Evolutionary conservation across 2,329 filamentous ascomycete genomes (phyloP).

Genomic region (Colletotrichum theobromicola): DNA sequence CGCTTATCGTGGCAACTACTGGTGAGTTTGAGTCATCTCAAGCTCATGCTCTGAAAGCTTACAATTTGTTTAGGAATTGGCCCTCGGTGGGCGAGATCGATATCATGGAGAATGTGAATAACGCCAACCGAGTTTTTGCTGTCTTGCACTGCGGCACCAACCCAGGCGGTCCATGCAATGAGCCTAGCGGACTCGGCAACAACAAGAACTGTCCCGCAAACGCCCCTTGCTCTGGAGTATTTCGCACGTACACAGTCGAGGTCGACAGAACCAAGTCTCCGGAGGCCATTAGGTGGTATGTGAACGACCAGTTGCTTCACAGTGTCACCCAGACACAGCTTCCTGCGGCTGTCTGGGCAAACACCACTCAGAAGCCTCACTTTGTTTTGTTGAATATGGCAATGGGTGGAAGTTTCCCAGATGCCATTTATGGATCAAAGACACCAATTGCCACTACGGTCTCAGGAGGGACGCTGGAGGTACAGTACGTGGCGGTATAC

Average conservation of each 20-base stretch:
- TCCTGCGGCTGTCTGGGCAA: conserved; percentile 32
- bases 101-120: conserved; percentile 69
- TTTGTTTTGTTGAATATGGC: conserved; percentile 45
- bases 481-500: not conserved
- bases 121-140: conserved; percentile 54
- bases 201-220: not conserved
- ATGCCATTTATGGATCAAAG: conserved; percentile 27
- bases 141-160: conserved; percentile 56
- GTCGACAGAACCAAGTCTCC: conserved; percentile 32
- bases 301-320: conserved; percentile 49
- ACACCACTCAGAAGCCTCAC: conserved; percentile 31
- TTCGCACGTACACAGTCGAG: conserved; percentile 35
- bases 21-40: conserved; percentile 27
- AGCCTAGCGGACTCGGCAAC: conserved; percentile 48
- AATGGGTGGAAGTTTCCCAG: conserved; percentile 41
- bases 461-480: not conserved
- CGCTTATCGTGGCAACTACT: conserved; percentile 40
- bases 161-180: conserved; percentile 54
- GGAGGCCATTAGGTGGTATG: conserved; percentile 55
- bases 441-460: not conserved
- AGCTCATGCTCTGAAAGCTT: conserved; percentile 57
- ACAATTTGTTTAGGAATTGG: conserved; percentile 48
- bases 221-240: not conserved
- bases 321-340: conserved; percentile 39
- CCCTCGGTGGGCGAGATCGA: conserved; percentile 55